Conservation (phyloP, 2,329 filamentous ascomycete genomes). For the Ceratocystis ficicola region DNA sequence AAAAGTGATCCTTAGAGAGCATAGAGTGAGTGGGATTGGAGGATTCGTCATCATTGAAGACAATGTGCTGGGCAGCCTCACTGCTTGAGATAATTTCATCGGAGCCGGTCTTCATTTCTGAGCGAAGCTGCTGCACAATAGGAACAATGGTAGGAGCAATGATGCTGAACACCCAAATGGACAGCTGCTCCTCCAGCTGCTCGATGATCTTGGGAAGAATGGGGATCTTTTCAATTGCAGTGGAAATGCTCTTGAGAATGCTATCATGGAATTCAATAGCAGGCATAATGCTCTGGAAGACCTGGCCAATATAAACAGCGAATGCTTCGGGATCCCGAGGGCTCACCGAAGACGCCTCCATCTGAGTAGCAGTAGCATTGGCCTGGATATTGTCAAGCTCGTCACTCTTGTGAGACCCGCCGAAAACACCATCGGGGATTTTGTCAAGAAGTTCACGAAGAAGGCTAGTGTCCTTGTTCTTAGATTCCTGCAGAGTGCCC, state of each 20-base stretch:
- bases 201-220: slow-evolving; percentile 75
- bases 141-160: slow-evolving; percentile 80
- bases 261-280: slow-evolving; percentile 86
- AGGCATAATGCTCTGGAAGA: slow-evolving; percentile 72
- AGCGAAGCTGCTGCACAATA: slow-evolving; percentile 75
- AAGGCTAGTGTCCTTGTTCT: slow-evolving; percentile 55
- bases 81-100: slow-evolving; percentile 79
- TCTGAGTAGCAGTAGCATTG: slow-evolving; percentile 61
- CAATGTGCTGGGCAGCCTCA: slow-evolving; percentile 69
- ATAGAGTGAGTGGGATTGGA: slow-evolving; percentile 87
- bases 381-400: slow-evolving; percentile 70
- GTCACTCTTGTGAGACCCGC: slow-evolving; percentile 57
- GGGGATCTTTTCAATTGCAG: slow-evolving; percentile 73
- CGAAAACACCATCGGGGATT: slow-evolving; percentile 70
- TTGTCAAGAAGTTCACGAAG: slow-evolving; percentile 69
- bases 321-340: slow-evolving; percentile 76
- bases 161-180: slow-evolving; percentile 80
- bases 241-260: slow-evolving; percentile 64
- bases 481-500: slow-evolving; percentile 58
- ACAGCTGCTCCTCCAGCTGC: slow-evolving; percentile 76
- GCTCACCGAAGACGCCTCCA: slow-evolving; percentile 60
- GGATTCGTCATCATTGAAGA: slow-evolving; percentile 66
- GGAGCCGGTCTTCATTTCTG: slow-evolving; percentile 73
- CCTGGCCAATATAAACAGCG: slow-evolving; percentile 59
- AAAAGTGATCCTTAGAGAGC: slow-evolving; percentile 93